Evolutionary conservation across 768 basidiomycete species (phyloP), one percentile per base, ranked within the genome.

Genomic region (Xanthoconium stramineum): DNA sequence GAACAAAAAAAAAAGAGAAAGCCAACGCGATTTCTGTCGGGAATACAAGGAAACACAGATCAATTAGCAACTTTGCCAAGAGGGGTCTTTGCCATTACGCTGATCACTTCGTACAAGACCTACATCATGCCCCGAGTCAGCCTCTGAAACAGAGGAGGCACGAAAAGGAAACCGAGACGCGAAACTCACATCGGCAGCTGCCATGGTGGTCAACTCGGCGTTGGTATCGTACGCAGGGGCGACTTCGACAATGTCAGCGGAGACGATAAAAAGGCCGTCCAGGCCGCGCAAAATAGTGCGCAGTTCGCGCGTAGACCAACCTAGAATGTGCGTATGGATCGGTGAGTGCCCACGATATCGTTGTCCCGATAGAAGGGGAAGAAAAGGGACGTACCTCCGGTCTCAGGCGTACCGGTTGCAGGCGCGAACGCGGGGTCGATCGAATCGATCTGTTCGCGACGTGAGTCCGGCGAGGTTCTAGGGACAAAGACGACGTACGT

Each of bases 361-460:
- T 7, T 11, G 17, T 19, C 28, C 33, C 37, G 35, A 20, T 19
- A 38, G 10, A 9, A 15, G 14, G 3, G 29, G n/a, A 28, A 12
- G 3, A 17, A 50, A 33, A 40, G 3, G 39, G 36, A 59, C 64
- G 37, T 33, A 70, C 83, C 89, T 0, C 89, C 90, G 0, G 89
- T 86, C 71, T 92, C 91, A 1, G 90, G 91, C 1, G 91, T 92
- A 5, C 90, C 90, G 0, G 90, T 90, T 1, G 89, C 89, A 29
- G 89, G 90, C 2, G 89, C 90, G 59, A 90, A 88, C 15, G 84
- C 84, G 19, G 89, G 90, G 70, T 91, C 89, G 58, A 89, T 86
- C 43, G 85, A 85, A 66, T 89, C 87, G 58, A 89, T 89, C 86
- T 88, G 60, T 51, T 29, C 40, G 8, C 24, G 0, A 8, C 37